These are phyloP conservation scores for Camelina neglecta DNA, from an alignment of 345 rosid species.

Conservation along the genomic window DNA sequence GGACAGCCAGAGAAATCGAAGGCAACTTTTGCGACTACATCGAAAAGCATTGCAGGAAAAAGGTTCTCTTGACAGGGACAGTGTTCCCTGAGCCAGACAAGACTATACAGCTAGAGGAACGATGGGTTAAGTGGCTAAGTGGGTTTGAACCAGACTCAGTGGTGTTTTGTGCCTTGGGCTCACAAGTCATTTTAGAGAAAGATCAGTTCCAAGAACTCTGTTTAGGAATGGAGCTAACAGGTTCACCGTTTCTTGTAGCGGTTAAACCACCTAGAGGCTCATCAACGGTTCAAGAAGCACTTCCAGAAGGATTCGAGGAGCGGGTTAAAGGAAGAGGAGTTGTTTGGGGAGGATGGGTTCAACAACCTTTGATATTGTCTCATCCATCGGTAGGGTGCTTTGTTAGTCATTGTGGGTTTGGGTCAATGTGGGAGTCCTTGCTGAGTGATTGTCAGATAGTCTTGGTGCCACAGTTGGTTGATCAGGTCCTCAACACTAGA, in stretches of 20 bases:
- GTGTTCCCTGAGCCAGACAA: constrained; percentile 34
- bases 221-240: constrained; percentile 44
- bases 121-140: constrained; percentile 19
- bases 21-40: constrained; percentile 44
- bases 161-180: constrained; percentile 49
- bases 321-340: constrained; percentile 41
- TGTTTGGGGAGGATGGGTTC: constrained; percentile 46
- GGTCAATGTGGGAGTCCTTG: constrained; percentile 51
- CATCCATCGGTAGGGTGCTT: constrained; percentile 46
- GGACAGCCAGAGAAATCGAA: constrained; percentile 45
- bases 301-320: constrained; percentile 45
- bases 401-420: constrained; percentile 47
- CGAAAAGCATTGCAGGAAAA: not conserved
- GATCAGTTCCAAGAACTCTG: constrained; percentile 52
- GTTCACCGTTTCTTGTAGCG: constrained; percentile 46
- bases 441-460: constrained; percentile 45
- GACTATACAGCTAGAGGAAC: constrained; percentile 35
- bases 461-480: constrained; percentile 44
- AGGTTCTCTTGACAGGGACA: constrained; percentile 42
- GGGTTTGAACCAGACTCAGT: constrained; percentile 25
- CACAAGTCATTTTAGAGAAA: constrained; percentile 38
- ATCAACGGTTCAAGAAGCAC: constrained; percentile 45
- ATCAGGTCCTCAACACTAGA: constrained; percentile 49
- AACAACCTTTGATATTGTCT: constrained; percentile 32
- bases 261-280: constrained; percentile 28